Base-by-base conservation (phyloP, 257 asterid genomes). In the Gentiana straminea region DNA sequence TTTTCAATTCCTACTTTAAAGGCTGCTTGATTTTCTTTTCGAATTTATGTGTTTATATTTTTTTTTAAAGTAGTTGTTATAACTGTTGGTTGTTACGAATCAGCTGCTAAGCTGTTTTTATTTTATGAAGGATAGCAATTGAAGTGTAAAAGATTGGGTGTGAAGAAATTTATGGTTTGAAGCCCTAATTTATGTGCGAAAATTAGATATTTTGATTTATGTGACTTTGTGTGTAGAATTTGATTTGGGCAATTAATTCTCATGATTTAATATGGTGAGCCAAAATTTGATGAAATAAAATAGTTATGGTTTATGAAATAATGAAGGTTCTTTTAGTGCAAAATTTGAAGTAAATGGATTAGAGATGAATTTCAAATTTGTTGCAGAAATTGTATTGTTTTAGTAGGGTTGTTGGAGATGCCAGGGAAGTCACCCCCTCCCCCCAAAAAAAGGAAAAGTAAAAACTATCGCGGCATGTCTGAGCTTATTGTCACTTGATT, bases 31-130 rank as follows among this genome's bases (percentile, higher is more conserved):
- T 54, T 53, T 47, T 24, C 9, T 2, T 45, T 2, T 56, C 39
- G 13, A 7, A 7, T 51, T 1, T 7, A 8, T 35, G 8, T 54
- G 34, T 51, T 0, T 53, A 11, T 8, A 10, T 36, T 36, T 45
- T 34, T 15, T 8, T 2, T 2, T n/a, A 4, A 4, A 13, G 10
- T 7, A 4, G 6, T 36, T 47, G 3, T 32, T 10, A 1, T 24
- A 2, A 52, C 1, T 5, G 33, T 32, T 3, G 34, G 5, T 50
- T 8, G 15, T 2, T 35, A 46, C 13, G 48, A 61, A 55, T 58
- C 64, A 65, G 58, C 64, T 53, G 49, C 36, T 7, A 13, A 3
- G 8, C 37, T n/a, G 13, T 4, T 51, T 43, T 32, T 38, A 33
- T n/a, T 15, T 35, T 48, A n/a, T 1, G 53, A 36, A 51, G 35